These are phyloP conservation scores for Cadophora malorum DNA, from an alignment of 2,329 filamentous ascomycete genomes.

Conservation along the genomic window DNA sequence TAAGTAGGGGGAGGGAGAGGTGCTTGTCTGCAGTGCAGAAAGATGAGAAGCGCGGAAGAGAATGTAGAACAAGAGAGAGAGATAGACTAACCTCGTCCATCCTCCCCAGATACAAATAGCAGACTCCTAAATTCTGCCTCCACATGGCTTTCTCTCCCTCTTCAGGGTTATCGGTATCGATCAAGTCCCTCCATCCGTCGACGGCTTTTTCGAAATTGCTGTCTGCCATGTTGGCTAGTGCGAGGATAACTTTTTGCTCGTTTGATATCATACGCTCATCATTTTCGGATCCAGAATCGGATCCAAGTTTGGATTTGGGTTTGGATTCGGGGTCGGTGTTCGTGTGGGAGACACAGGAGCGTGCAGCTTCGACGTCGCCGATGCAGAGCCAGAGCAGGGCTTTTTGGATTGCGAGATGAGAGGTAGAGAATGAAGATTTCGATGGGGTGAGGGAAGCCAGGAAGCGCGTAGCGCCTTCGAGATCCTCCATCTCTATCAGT, in stretches of 20 bases:
- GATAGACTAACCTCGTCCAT: constrained; percentile 68
- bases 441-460: constrained; percentile 60
- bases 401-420: constrained; percentile 52
- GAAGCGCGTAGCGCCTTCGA: constrained; percentile 79
- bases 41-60: background rate
- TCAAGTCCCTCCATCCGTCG: constrained; percentile 62
- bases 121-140: constrained; percentile 83
- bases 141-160: constrained; percentile 72
- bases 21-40: too few species aligned
- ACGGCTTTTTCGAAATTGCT: constrained; percentile 72
- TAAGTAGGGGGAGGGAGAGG: too few species aligned
- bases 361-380: constrained; percentile 76
- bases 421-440: background rate
- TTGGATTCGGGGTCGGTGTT: too few species aligned
- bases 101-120: constrained; percentile 79
- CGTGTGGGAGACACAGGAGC: constrained; percentile 53
- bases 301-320: too few species aligned
- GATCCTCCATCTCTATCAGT: constrained; percentile 85
- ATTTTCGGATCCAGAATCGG: constrained; percentile 20
- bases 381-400: constrained; percentile 79
- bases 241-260: constrained; percentile 60
- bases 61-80: background rate
- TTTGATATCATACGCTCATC: constrained; percentile 34
- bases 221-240: constrained; percentile 80
- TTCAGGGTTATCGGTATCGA: constrained; percentile 47